These are phyloP conservation scores for Epichloe scottii DNA, from an alignment of 2,329 filamentous ascomycete species.

Conservation along the genomic window DNA sequence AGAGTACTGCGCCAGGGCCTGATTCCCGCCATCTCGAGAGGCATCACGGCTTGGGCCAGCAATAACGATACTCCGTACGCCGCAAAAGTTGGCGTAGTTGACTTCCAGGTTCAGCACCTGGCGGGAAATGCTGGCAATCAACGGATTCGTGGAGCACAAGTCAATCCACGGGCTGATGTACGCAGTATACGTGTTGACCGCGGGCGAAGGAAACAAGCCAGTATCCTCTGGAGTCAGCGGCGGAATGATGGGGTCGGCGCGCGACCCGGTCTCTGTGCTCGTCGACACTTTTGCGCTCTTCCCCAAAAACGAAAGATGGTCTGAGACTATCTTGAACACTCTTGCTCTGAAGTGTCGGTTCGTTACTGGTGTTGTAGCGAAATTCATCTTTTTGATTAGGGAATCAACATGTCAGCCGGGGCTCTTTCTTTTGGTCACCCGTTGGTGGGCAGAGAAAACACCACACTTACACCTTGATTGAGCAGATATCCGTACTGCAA, in stretches of 20 bases:
- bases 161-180: slow-evolving; percentile 90
- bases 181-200: slow-evolving; percentile 62
- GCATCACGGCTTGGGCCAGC: slow-evolving; percentile 60
- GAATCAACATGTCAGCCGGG: not conserved
- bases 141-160: slow-evolving; percentile 66
- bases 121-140: slow-evolving; percentile 74
- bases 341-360: slow-evolving; percentile 59
- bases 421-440: not conserved
- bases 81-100: slow-evolving; percentile 91
- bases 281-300: slow-evolving; percentile 24
- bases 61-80: slow-evolving; percentile 70
- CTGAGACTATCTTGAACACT: slow-evolving; percentile 48
- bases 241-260: slow-evolving; percentile 45
- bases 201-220: slow-evolving; percentile 52
- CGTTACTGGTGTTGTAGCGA: slow-evolving; percentile 68
- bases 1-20: slow-evolving; percentile 61
- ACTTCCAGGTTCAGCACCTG: slow-evolving; percentile 86
- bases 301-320: slow-evolving; percentile 37
- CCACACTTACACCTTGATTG: slow-evolving; percentile 50
- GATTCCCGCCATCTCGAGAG: slow-evolving; percentile 34
- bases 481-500: slow-evolving; percentile 55
- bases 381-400: slow-evolving; percentile 48
- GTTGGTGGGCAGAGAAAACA: not conserved
- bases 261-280: slow-evolving; percentile 31
- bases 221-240: slow-evolving; percentile 74